Conservation (phyloP, 306 rosid species). For the Calophaca sinica region DNA sequence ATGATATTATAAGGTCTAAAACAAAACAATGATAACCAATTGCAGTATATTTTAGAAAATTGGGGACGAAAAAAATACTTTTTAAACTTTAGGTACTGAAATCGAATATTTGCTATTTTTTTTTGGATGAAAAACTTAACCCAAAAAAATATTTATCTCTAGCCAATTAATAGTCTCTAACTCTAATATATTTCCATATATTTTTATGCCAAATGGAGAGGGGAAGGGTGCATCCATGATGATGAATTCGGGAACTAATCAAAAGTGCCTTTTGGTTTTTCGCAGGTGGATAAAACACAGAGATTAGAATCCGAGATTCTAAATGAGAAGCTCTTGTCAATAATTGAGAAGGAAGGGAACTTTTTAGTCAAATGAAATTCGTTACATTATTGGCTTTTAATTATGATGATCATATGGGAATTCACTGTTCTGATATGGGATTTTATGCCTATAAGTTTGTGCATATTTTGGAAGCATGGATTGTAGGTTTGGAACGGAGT, state of each 20-base stretch:
- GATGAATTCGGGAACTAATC: background rate
- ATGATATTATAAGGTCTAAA: too few species aligned
- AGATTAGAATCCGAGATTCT: constrained; percentile 29
- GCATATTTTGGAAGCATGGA: constrained; percentile 3
- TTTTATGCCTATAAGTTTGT: background rate
- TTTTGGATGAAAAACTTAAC: too few species aligned
- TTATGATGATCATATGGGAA: background rate
- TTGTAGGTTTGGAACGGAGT: background rate
- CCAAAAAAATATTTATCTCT: too few species aligned
- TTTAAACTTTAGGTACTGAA: too few species aligned
- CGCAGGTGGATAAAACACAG: constrained; percentile 18
- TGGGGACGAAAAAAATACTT: too few species aligned
- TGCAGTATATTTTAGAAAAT: too few species aligned
- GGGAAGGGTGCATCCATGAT: background rate
- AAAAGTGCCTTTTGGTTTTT: background rate
- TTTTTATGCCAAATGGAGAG: too few species aligned
- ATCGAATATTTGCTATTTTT: too few species aligned
- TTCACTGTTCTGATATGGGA: background rate
- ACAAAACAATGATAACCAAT: too few species aligned
- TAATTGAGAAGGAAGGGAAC: constrained; percentile 3
- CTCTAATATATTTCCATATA: too few species aligned
- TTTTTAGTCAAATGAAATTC: background rate
- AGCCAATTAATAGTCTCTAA: too few species aligned
- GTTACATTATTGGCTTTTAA: background rate
- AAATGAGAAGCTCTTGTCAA: constrained; percentile 30